Evolutionary conservation across 2,329 filamentous ascomycete genomes (phyloP), one percentile per base, ranked within the genome.

Genomic region (Sporothrix protearum): DNA sequence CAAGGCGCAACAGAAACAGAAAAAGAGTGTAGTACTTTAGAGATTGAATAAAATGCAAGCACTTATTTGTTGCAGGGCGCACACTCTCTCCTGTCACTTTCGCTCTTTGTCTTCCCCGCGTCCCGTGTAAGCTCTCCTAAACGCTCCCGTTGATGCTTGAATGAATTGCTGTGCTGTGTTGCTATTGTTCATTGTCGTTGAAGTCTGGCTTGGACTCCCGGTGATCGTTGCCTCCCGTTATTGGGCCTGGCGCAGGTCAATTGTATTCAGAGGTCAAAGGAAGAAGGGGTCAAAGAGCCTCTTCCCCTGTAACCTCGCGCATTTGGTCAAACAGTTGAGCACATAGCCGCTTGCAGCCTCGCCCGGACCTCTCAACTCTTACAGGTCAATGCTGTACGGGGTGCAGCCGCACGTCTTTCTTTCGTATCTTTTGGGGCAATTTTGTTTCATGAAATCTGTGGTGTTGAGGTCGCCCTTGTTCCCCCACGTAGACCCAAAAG

Each of bases 201-300:
- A 42, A 22, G 45, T 59, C 39, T 49, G 45, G 9, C 12, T 45
- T 45, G 55, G 28, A 22, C n/a, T 16, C 12, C 59, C 36, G 59
- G 59, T 22, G 45, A 45, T 45, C 45, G 57, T 42, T 61, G 33
- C 57, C 57, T 61, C 57, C 19, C 33, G 33, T 61, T 61, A 42
- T 61, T 61, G 33, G 33, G 16, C 42, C 33, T 42, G 33, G 57
- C 14, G 9, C 49, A 53, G 45, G 55, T 19, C 36, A 28, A 45
- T 63, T 63, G 36, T 45, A 63, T 19, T 45, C 45, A 10, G 39
- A 19, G 22, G 63, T 19, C 63, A 66, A 64, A 19, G 42, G 42
- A 45, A 45, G 25, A 45, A 4, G 59, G 49, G 63, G 63, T 66
- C 63, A 66, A 66, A 66, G 42, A 66, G 63, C 42, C 63, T 66